phyloP scores from a whole-genome alignment of 108 stramenopile genomes.

The Skeletonema marinoi region DNA sequence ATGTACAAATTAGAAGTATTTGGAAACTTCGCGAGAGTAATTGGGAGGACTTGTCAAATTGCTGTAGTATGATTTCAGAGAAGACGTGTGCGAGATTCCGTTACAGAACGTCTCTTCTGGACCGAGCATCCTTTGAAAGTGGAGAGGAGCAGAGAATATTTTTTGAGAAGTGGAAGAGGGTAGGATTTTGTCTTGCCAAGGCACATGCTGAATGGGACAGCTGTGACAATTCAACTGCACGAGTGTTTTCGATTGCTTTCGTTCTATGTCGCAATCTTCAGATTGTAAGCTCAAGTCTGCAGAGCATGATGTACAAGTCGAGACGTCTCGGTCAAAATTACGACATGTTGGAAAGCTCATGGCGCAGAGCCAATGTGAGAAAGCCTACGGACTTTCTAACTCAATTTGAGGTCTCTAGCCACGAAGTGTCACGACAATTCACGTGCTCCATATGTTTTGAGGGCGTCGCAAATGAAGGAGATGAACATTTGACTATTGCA shows the following conservation, averaged over 20 bases:
- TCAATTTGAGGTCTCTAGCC: constrained; percentile 23
- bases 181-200: constrained; percentile 23
- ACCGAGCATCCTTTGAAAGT: constrained; percentile 24
- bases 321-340: constrained; percentile 26
- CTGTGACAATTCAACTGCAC: constrained; percentile 1
- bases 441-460: constrained; percentile 16
- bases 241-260: neutral
- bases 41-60: constrained; percentile 8
- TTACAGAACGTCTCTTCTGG: constrained; percentile 18
- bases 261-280: neutral
- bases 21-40: constrained; percentile 12
- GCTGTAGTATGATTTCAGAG: constrained; percentile 9
- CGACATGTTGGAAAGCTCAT: constrained; percentile 25
- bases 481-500: neutral
- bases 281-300: neutral
- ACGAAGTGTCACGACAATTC: constrained; percentile 15
- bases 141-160: neutral
- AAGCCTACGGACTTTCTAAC: constrained; percentile 16
- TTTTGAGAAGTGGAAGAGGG: constrained; percentile 30
- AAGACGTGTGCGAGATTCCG: constrained; percentile 26
- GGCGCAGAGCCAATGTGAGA: constrained; percentile 20
- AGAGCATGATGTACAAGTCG: neutral
- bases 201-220: constrained; percentile 29
- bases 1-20: neutral
- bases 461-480: neutral